A percentile compares a stretch with the other conserved stretches of the same genome.
phyloP scores from a whole-genome alignment of 1,284 basidiomycete genomes.

The Naganishia liquefaciens region DNA sequence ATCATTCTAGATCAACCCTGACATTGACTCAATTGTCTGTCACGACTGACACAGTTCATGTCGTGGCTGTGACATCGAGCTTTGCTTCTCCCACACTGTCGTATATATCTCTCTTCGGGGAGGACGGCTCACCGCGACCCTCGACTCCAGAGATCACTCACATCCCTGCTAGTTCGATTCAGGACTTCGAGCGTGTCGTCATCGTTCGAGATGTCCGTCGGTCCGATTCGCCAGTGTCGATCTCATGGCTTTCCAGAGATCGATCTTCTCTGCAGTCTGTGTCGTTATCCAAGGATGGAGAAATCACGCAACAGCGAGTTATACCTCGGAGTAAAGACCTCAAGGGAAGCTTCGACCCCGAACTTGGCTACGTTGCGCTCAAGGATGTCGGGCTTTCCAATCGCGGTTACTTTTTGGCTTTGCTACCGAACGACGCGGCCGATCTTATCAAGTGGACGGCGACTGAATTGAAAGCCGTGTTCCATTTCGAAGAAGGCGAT shows the following conservation, averaged over 20 bases:
- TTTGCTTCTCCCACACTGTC: conserved; percentile 66
- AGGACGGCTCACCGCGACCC: conserved; percentile 59
- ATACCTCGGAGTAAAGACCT: neutral
- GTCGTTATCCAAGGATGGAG: neutral
- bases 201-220: conserved; percentile 30
- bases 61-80: conserved; percentile 68
- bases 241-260: conserved; percentile 19
- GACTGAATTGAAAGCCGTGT: conserved; percentile 3
- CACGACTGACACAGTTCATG: conserved; percentile 59
- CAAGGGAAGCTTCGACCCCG: conserved; percentile 9
- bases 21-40: conserved; percentile 63
- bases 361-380: conserved; percentile 18
- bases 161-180: conserved; percentile 62
- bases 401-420: conserved; percentile 51
- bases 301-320: neutral
- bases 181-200: conserved; percentile 41
- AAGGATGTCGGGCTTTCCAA: conserved; percentile 44
- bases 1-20: conserved; percentile 60
- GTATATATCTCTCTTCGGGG: conserved; percentile 58
- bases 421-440: conserved; percentile 61
- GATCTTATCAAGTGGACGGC: conserved; percentile 56
- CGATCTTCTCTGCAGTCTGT: neutral
- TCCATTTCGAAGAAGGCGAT: conserved; percentile 25
- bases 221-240: neutral
- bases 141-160: conserved; percentile 57